Conservation (phyloP, 345 rosid genomes). For the Gossypium raimondii region DNA sequence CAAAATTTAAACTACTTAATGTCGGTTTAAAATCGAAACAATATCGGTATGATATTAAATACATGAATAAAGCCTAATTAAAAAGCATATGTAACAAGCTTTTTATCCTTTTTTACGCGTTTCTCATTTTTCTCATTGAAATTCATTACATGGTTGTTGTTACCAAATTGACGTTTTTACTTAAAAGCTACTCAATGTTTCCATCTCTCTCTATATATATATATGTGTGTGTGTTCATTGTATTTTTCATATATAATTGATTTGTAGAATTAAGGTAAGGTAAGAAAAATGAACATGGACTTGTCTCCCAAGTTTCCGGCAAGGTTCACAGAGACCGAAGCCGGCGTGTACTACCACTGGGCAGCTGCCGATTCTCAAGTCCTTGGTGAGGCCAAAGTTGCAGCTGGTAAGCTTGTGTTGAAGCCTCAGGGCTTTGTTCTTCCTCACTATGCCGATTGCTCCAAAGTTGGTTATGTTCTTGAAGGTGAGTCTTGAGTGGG, state of each 20-base stretch:
- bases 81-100: too few relatives aligned
- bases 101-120: too few relatives aligned
- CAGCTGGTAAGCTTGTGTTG: constrained; percentile 28
- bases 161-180: too few relatives aligned
- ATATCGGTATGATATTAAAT: too few relatives aligned
- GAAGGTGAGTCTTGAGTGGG: constrained; percentile 19
- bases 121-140: too few relatives aligned
- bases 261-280: neutral
- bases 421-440: constrained; percentile 28
- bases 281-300: constrained; percentile 20
- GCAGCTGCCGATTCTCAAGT: constrained; percentile 18
- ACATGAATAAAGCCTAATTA: too few relatives aligned
- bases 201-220: too few relatives aligned
- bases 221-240: neutral
- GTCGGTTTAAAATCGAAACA: too few relatives aligned
- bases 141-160: too few relatives aligned
- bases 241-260: neutral
- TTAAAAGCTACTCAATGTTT: too few relatives aligned
- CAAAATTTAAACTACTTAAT: too few relatives aligned
- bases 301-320: constrained; percentile 26
- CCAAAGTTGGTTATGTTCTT: constrained; percentile 36
- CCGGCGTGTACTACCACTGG: constrained; percentile 35
- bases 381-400: constrained; percentile 23
- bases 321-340: constrained; percentile 25
- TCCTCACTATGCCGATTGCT: constrained; percentile 36